These are phyloP conservation scores for Penicillium psychrofluorescens DNA, from an alignment of 495 filamentous ascomycete genomes.

Conservation along the genomic window DNA sequence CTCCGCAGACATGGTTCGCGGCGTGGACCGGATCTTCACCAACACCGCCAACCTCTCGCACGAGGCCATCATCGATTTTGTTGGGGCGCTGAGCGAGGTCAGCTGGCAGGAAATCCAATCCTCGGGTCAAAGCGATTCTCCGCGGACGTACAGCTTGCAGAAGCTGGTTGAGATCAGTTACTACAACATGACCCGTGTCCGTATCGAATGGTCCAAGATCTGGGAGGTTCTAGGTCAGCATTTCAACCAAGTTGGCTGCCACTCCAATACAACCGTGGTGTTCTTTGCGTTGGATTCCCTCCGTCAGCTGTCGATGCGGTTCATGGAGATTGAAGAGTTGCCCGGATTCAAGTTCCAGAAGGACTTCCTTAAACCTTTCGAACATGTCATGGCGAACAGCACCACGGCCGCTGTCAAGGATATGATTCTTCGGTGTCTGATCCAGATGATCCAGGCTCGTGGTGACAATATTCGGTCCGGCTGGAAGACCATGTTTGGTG, in stretches of 20 bases:
- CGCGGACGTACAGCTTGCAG: conserved; percentile 91
- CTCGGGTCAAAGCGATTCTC: conserved; percentile 88
- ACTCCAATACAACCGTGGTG: conserved; percentile 89
- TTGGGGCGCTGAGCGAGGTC: conserved; percentile 85
- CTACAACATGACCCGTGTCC: conserved; percentile 98
- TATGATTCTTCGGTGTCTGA: conserved; percentile 93
- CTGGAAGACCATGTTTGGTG: conserved; percentile 99
- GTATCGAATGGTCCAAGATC: conserved; percentile 96
- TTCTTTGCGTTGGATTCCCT: conserved; percentile 95
- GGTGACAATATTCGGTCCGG: conserved; percentile 95
- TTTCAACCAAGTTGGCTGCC: conserved; percentile 95
- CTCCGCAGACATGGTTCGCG: conserved; percentile 84
- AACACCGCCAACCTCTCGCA: conserved; percentile 89
- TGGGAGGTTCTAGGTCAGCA: conserved; percentile 95
- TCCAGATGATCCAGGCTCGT: conserved; percentile 96
- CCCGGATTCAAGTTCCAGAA: conserved; percentile 99
- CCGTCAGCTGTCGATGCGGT: conserved; percentile 92
- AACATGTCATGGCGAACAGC: conserved; percentile 93
- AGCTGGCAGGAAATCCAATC: conserved; percentile 99
- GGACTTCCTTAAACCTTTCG: conserved; percentile 96
- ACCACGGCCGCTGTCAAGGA: conserved; percentile 88
- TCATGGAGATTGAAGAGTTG: conserved; percentile 96
- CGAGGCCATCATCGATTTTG: conserved; percentile 96
- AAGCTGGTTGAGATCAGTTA: conserved; percentile 98
- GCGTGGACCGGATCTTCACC: conserved; percentile 92